A percentile compares a stretch with the other conserved stretches of the same genome.
Evolutionary conservation across 2,329 filamentous ascomycete species (phyloP).

Genomic region (Apiospora marii): DNA sequence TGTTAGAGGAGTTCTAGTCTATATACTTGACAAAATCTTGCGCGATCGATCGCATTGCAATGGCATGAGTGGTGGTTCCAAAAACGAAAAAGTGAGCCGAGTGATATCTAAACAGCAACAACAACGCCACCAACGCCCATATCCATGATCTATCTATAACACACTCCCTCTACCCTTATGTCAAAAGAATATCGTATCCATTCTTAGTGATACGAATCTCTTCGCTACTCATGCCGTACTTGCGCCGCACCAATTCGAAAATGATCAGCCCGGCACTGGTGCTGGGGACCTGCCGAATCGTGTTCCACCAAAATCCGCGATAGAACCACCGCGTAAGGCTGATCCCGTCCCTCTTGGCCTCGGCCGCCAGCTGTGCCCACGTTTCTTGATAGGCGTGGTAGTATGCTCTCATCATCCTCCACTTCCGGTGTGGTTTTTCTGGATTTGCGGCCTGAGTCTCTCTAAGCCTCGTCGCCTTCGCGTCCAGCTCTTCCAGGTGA

Average conservation of each 20-base stretch:
- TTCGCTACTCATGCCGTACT: constrained; percentile 71
- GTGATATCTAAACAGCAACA: not conserved
- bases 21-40: not conserved
- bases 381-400: constrained; percentile 77
- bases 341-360: constrained; percentile 64
- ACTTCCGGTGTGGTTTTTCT: constrained; percentile 46
- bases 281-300: constrained; percentile 77
- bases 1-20: constrained; percentile 6
- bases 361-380: constrained; percentile 63
- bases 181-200: constrained; percentile 74
- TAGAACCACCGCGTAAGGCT: constrained; percentile 72
- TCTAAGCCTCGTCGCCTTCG: constrained; percentile 58
- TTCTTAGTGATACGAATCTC: constrained; percentile 71
- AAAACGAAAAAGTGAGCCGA: not conserved
- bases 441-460: constrained; percentile 42
- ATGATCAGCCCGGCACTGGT: constrained; percentile 81
- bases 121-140: constrained; percentile 14
- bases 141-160: not conserved
- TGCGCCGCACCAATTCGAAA: constrained; percentile 77
- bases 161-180: constrained; percentile 38
- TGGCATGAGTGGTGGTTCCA: constrained; percentile 5
- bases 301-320: constrained; percentile 75
- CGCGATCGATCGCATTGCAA: not conserved
- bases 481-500: constrained; percentile 75
- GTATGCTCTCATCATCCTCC: constrained; percentile 69